A percentile compares a stretch with the other conserved stretches of the same genome.
Conservation (phyloP, 1,284 basidiomycete genomes). For the Agaricales sp. region DNA sequence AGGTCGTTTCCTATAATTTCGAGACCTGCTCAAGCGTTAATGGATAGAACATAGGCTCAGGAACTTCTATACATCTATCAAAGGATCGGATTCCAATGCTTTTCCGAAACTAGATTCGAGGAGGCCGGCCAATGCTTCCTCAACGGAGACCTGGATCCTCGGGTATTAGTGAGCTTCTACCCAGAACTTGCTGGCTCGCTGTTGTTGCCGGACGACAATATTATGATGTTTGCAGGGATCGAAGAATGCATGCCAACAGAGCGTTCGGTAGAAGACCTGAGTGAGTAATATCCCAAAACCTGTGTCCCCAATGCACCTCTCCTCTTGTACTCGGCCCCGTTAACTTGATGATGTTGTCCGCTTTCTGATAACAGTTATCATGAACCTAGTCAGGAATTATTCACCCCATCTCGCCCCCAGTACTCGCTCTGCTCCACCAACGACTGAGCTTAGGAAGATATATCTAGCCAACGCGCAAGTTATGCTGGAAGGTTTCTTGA, state of each 20-base stretch:
- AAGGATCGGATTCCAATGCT: constrained; percentile 63
- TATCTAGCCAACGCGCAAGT: constrained; percentile 50
- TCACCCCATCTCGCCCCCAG: constrained; percentile 73
- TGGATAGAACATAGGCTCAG: constrained; percentile 35
- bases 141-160: constrained; percentile 64
- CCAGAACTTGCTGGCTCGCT: constrained; percentile 56
- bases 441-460: constrained; percentile 53
- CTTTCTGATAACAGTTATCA: constrained; percentile 48
- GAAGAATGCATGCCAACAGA: constrained; percentile 53
- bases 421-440: constrained; percentile 55
- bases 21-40: no score
- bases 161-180: constrained; percentile 67
- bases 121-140: constrained; percentile 69
- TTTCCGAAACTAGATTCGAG: constrained; percentile 64
- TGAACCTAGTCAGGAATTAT: constrained; percentile 84
- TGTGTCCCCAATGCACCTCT: constrained; percentile 12
- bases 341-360: constrained; percentile 45
- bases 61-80: constrained; percentile 70
- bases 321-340: constrained; percentile 15
- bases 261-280: constrained; percentile 60
- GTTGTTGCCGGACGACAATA: constrained; percentile 33
- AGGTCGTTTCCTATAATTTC: no score
- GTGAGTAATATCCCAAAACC: constrained; percentile 38
- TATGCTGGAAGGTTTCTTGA: constrained; percentile 59
- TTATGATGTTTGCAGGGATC: constrained; percentile 60